These are phyloP conservation scores for Simplicillium sp. DNA, from an alignment of 2,329 filamentous ascomycete genomes.

Conservation along the genomic window DNA sequence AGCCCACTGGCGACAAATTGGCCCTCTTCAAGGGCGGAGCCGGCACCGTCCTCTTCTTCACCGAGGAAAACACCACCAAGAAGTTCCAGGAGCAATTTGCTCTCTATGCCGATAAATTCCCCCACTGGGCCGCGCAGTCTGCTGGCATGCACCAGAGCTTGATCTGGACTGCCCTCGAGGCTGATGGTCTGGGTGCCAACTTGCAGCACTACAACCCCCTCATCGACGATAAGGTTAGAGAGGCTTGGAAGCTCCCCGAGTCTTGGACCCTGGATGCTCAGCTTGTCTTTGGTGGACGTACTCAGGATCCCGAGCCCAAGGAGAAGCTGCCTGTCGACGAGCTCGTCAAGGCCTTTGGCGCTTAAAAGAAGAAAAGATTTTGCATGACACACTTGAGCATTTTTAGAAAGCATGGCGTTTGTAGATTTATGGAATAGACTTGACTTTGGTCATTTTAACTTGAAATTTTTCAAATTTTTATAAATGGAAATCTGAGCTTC, in stretches of 20 bases:
- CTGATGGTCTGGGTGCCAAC: conserved; percentile 78
- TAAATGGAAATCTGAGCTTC: too few species aligned
- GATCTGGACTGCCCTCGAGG: conserved; percentile 73
- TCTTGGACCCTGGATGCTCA: conserved; percentile 74
- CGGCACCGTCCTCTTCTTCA: conserved; percentile 82
- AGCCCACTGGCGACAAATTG: conserved; percentile 35
- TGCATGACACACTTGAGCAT: too few species aligned
- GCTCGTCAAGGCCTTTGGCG: conserved; percentile 51
- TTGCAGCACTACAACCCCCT: conserved; percentile 91
- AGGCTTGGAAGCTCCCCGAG: conserved; percentile 59
- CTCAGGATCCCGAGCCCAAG: conserved; percentile 52
- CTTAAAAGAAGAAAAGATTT: conserved; percentile 20
- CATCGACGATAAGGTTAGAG: conserved; percentile 61
- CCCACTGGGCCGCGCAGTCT: conserved; percentile 65
- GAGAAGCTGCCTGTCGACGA: conserved; percentile 54
- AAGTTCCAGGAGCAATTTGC: conserved; percentile 60
- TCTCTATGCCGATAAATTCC: conserved; percentile 71
- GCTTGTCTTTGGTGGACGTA: conserved; percentile 69
- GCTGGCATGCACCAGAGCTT: conserved; percentile 71
- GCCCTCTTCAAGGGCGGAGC: conserved; percentile 59
- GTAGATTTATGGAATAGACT: too few species aligned
- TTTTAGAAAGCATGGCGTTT: too few species aligned
- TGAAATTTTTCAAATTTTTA: too few species aligned
- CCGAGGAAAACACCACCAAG: conserved; percentile 61
- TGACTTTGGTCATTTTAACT: background rate